Base-by-base conservation (phyloP, 2,329 filamentous ascomycete genomes). In the Dothistroma pini region DNA sequence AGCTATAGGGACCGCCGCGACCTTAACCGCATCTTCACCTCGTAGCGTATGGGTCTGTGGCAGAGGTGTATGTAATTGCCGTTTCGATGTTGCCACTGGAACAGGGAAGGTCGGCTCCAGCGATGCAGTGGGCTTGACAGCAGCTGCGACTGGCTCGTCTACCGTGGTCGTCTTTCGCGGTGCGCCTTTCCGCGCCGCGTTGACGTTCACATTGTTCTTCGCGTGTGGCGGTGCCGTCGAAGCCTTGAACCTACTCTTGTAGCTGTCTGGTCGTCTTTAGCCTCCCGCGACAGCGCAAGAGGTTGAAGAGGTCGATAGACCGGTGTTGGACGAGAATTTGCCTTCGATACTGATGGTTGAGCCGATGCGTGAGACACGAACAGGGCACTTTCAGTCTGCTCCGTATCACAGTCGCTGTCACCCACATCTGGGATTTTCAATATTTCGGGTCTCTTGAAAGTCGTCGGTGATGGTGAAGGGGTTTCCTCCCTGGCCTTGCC, bases 311-410 rank as follows among this genome's bases (percentile, higher is more conserved):
- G 41, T 44, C 41, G 48, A 21, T 25, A 25, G 10, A 29, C 21
- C 21, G 48, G 6, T 57, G 44, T 57, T 34, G 57, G 56, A 32
- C 35, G 58, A 55, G 57, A 44, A 9, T 19, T 32, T n/a, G 38
- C 19, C 22, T 56, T 41, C 2, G 34, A 29, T n/a, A 21, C 22
- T 29, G 9, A 8, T n/a, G 34, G 9, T 16, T 5, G 41, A 16
- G 16, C 8, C 8, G 54, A 56, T 31, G 11, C 21, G 14, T 21
- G 14, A 29, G 48, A 29, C 21, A 16, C 5, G 54, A 31, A 56
- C 19, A 41, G 41, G 6, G 21, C 38, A 9, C n/a, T 12, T 12
- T 29, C 44, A 14, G 19, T 19, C n/a, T 56, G 16, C 21, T 35
- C 11, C 21, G 6, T 21, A 11, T 22, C 38, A 56, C 47, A 14